Evolutionary conservation across 257 asterid species (phyloP), one percentile per base, ranked within the genome.

Genomic region (Nicotiana knightiana): DNA sequence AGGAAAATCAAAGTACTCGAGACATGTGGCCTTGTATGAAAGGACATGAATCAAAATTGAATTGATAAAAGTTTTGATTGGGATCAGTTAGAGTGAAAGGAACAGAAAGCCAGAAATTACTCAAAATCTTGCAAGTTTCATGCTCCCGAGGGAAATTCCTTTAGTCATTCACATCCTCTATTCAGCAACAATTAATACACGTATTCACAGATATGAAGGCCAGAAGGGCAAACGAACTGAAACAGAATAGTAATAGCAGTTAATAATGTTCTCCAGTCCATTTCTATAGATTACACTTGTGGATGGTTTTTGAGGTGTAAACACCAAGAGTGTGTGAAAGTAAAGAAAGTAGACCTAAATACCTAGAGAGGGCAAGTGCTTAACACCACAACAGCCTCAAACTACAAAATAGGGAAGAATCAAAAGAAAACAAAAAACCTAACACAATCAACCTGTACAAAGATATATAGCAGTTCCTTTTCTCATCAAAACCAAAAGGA

Each of bases 241-340:
- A 32, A 21, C 5, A 15, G 28, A 21, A 62, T 55, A 39, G 53
- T 30, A n/a, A 32, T 43, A 43, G 32, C 61, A 51, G 80, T 39
- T 16, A 10, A 35, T 39, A 43, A 78, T 35, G 35, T 83, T 33
- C 32, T 58, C 28, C 67, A 77, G 78, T 67, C 51, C 82, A 79
- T 88, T 80, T 84, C 84, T 67, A 79, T 84, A 79, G 85, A 83
- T 88, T 92, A 90, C 94, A 88, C 86, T 90, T 88, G 91, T 82
- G 82, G 17, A 65, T 68, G 86, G 80, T 70, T 51, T 24, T 35
- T 51, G 57, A 26, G 81, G 57, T 4, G 80, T 83, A 83, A 85
- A 76, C 67, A 62, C 80, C 79, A 32, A 51, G 59, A 4, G 61
- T 35, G 54, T 18, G 8, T 37, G 46, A 71, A n/a, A 15, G 83